Evolutionary conservation across 257 asterid genomes (phyloP), one percentile per base, ranked within the genome.

Genomic region (Capsicum rhomboideum): DNA sequence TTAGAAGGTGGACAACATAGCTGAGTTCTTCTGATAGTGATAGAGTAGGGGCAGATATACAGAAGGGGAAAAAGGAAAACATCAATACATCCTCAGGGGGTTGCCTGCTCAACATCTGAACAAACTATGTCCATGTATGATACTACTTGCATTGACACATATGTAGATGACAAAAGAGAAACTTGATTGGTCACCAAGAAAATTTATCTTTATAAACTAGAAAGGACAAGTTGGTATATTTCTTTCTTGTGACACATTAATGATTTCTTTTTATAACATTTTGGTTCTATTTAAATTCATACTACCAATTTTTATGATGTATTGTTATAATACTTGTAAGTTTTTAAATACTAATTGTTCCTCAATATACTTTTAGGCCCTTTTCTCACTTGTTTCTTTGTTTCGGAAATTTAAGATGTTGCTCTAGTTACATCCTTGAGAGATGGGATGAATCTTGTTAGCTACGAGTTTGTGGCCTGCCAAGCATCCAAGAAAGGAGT

Each of bases 371-470:
- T 49, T 49, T 37, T 26, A 20, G 20, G 59, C 37, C 40, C 59
- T 49, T 46, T 26, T 77, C 59, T 49, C 82, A 77, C 28, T 10
- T 50, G 7, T 29, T 75, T 50, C 37, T 50, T 16, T 77, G 26
- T 75, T 23, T 56, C 26, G 66, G 64, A 67, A 52, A 20, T 82
- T 31, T 67, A 82, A 95, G 98, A 93, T 88, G 97, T 95, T 83
- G 96, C 98, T 53, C 90, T 95, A 84, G 97, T 95, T 78, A 95
- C 98, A 84, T 95, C 98, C 78, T 90, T 95, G 74, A 90, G 98
- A 87, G 98, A 95, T 85, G 98, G 98, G 85, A 95, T 95, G 98
- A 95, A 95, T 91, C 98, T 95, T 50, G 98, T 95, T 83, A 93
- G 98, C 92, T 95, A 95, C 74, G 98, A 95, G 87, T 95, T 91